Evolutionary conservation across 2,329 filamentous ascomycete genomes (phyloP).

Genomic region (Colletotrichum sp.): DNA sequence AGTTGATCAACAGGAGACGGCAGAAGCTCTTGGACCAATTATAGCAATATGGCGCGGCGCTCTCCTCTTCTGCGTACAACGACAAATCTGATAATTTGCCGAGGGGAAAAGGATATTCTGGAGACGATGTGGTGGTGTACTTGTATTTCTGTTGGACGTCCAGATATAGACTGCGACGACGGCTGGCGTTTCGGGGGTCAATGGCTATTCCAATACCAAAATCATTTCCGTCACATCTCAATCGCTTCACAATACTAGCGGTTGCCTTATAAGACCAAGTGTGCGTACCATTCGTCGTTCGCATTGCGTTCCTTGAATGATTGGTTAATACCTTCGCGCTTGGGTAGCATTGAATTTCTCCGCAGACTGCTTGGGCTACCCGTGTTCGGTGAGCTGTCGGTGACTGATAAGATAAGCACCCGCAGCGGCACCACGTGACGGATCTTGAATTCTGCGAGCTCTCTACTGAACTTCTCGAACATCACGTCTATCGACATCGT

Average conservation of each 20-base stretch:
- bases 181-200: slow-evolving; percentile 12
- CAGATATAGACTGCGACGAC: slow-evolving; percentile 2
- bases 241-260: background rate
- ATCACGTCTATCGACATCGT: background rate
- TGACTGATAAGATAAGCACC: background rate
- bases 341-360: background rate
- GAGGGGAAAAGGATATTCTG: background rate
- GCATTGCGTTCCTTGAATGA: background rate
- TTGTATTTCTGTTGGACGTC: slow-evolving; percentile 7
- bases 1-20: slow-evolving; percentile 85
- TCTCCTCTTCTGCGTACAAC: background rate
- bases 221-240: background rate
- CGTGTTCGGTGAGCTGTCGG: background rate
- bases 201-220: slow-evolving; percentile 16
- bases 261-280: background rate
- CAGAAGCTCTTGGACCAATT: slow-evolving; percentile 86
- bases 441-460: background rate
- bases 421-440: background rate
- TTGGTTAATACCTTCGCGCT: background rate
- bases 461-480: background rate
- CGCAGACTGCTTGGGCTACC: background rate
- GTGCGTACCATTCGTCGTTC: background rate
- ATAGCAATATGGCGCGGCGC: slow-evolving; percentile 24
- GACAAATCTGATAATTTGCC: background rate
- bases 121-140: background rate